Conservation (phyloP, 1,284 basidiomycete genomes). For the Farysia itapuensis region DNA sequence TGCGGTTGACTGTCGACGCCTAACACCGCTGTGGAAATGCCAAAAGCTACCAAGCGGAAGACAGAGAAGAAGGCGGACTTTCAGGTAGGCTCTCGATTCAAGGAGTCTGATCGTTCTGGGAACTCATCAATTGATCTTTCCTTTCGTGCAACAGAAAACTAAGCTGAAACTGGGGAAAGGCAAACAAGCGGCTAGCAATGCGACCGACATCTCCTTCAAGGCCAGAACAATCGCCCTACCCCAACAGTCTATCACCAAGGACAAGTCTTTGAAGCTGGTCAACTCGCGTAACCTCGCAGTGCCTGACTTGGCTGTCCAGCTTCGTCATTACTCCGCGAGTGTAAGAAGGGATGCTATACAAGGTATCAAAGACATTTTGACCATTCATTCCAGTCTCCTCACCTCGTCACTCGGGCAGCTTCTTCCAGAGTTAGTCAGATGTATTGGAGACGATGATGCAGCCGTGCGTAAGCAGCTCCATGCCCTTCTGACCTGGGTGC, state of each 20-base stretch:
- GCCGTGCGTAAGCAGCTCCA: conserved; percentile 62
- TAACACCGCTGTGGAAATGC: too few species aligned
- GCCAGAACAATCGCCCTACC: conserved; percentile 64
- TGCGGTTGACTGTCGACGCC: too few species aligned
- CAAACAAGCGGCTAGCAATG: conserved; percentile 79
- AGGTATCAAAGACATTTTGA: conserved; percentile 78
- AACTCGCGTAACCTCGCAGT: conserved; percentile 68
- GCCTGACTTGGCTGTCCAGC: conserved; percentile 74
- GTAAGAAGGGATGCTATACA: conserved; percentile 79
- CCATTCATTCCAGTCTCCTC: conserved; percentile 68
- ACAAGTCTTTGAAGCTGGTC: conserved; percentile 39
- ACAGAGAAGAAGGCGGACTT: conserved; percentile 41
- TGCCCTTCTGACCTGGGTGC: conserved; percentile 69
- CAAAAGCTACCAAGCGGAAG: conserved; percentile 37
- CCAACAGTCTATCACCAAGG: conserved; percentile 50
- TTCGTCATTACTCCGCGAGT: conserved; percentile 79
- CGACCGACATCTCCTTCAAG: conserved; percentile 92
- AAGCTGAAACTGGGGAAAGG: conserved; percentile 95
- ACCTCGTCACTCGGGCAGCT: conserved; percentile 68
- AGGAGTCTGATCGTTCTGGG: neutral
- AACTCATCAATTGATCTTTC: neutral
- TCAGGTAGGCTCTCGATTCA: conserved; percentile 7
- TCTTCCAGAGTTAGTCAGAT: conserved; percentile 70
- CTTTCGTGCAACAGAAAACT: conserved; percentile 80
- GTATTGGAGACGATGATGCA: conserved; percentile 70